Percentiles rank a stretch among this genome's conserved stretches.
Conservation (phyloP, 2,329 filamentous ascomycete genomes). For the Fusarium goolgardi region DNA sequence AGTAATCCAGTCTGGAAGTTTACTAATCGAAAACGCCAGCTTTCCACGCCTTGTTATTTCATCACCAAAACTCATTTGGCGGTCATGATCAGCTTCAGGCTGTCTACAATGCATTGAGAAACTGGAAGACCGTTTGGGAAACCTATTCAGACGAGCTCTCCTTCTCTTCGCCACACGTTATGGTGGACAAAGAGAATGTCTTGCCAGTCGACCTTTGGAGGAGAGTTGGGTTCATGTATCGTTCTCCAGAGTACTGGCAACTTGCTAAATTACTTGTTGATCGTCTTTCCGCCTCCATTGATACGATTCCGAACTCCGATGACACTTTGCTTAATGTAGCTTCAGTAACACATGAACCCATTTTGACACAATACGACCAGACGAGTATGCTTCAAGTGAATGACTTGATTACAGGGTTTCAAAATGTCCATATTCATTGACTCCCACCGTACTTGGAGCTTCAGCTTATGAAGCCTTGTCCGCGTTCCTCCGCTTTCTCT, state of each 20-base stretch:
- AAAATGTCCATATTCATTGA: constrained; percentile 11
- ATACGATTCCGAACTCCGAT: neutral
- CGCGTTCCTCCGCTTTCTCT: no score
- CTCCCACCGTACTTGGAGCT: accelerated
- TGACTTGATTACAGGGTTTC: constrained; percentile 6
- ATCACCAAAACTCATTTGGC: neutral
- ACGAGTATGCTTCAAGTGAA: constrained; percentile 20
- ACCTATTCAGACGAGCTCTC: neutral
- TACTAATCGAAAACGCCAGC: neutral
- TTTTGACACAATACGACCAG: constrained; percentile 6
- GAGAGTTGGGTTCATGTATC: neutral
- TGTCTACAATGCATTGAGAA: constrained; percentile 1
- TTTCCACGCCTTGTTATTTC: constrained; percentile 2
- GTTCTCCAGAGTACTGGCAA: constrained; percentile 9
- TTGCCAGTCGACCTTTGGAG: neutral
- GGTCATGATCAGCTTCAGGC: neutral
- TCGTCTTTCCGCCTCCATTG: neutral
- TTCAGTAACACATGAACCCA: neutral
- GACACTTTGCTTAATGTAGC: neutral
- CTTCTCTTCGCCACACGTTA: neutral
- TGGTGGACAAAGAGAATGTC: neutral
- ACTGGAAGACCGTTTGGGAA: constrained; percentile 11
- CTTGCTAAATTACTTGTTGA: constrained; percentile 8
- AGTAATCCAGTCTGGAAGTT: accelerated
- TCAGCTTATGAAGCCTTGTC: neutral